phyloP scores from a whole-genome alignment of 257 asterid genomes.

The Phtheirospermum japonicum region DNA sequence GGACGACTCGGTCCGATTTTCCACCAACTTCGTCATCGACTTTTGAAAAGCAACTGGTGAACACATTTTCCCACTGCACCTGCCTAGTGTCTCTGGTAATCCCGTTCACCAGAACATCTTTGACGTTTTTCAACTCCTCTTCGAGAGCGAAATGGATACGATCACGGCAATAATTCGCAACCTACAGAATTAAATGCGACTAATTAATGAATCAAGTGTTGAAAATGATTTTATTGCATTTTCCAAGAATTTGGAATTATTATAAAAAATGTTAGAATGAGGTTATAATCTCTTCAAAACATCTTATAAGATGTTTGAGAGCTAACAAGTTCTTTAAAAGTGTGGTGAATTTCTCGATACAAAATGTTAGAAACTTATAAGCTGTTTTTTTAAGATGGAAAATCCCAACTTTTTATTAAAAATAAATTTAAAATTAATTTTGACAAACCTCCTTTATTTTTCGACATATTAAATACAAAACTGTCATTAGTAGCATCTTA shows the following conservation, averaged over 20 bases:
- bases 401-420: not conserved
- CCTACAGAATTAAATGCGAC: slow-evolving; percentile 39
- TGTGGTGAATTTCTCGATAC: too few species aligned
- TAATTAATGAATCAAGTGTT: slow-evolving; percentile 9
- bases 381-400: not conserved
- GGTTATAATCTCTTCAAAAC: too few species aligned
- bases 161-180: slow-evolving; percentile 74
- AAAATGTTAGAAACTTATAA: not conserved
- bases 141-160: slow-evolving; percentile 62
- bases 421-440: not conserved
- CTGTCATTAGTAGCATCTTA: not conserved
- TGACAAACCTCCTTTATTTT: too few species aligned
- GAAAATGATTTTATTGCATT: not conserved
- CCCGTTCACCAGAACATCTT: slow-evolving; percentile 37
- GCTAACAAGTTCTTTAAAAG: too few species aligned
- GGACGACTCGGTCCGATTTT: slow-evolving; percentile 33
- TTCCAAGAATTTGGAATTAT: not conserved
- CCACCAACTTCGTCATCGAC: slow-evolving; percentile 85
- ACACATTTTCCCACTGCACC: slow-evolving; percentile 63
- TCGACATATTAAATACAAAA: too few species aligned
- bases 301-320: not conserved
- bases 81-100: slow-evolving; percentile 48
- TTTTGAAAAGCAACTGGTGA: slow-evolving; percentile 58
- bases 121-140: slow-evolving; percentile 47
- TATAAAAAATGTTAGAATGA: not conserved